Evolutionary conservation across 441 rosid genomes (phyloP), one percentile per base, ranked within the genome.

Genomic region (Pelargonium citronellum): DNA sequence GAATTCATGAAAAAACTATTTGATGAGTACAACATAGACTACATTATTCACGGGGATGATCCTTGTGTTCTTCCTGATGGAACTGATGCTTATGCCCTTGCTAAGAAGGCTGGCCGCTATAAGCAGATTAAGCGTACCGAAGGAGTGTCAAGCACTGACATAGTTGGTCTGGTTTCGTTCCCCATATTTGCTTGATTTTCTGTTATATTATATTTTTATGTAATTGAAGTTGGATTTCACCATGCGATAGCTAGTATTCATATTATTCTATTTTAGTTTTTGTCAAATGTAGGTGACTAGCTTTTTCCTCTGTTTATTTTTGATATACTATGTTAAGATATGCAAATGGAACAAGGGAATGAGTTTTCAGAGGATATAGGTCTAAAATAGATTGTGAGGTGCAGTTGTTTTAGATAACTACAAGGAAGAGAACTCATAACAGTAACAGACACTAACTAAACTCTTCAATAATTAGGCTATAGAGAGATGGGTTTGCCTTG

Each of bases 141-240:
- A 87, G 99, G 99, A 2, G 99, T 91, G 79, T 94, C 99, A 69
- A 94, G 99, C 86, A 94, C 99, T 4, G 99, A 94, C 86, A 94
- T 94, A 86, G 92, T 94, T 81, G 98, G 98, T 94, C 24, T 55
- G 61, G 87, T 75, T 73, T 46, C 64, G 62, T 39, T 72, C 70
- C 53, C 71, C 73, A 55, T 55, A 22, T 55, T 55, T 17, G 61
- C 10, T 10, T 55, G 24, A 16, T 55, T 55, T 55, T 55, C 12
- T 55, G 22, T 53, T 53, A 53, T 53, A 17, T 15, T 15, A 8
- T 53, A 15, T 34, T 34, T 68, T 5, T 5, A 73, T 53, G 70
- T 72, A 72, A 51, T 66, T 19, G 0, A 39, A 15, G 17, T 7
- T 20, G 19, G 61, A 22, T 55, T 17, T 16, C 61, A 55, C 61